Base-by-base conservation (phyloP, 768 basidiomycete species). In the Rhizopogon vinicolor region DNA sequence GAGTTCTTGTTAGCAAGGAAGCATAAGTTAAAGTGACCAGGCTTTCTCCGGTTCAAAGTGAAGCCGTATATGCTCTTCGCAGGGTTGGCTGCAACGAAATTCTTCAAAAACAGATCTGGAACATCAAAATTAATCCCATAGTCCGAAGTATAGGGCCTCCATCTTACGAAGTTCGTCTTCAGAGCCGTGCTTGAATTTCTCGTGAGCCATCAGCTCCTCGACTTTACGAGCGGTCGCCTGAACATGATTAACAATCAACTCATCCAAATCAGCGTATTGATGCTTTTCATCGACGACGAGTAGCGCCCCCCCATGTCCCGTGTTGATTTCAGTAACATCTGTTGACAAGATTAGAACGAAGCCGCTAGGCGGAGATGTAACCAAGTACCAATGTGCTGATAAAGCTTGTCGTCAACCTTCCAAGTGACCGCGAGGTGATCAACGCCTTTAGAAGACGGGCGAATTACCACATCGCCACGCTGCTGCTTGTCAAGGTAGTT, bases 381-480 rank as follows among this genome's bases (percentile, higher is more conserved):
- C 1, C 35, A 64, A 87, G 50, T 65, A 93, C 94, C 94, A 55
- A 99, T 90, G 66, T 99, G 97, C 66, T 98, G 97, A 70, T 91
- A 98, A 28, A 99, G 75, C 57, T 87, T 91, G 55, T 97, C 89
- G 59, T 95, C 96, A 2, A 99, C 94, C 73, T 98, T 99, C 97
- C 97, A 99, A 0, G 97, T 99, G 9, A 99, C 89, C 43, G 96
- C 96, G 39, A 99, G 78, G 73, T 98, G 97, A 63, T 97, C 83
- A 39, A 79, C 74, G 13, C 96, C 96, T 70, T 95, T 94, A 4
- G 96, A 98, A 16, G 94, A 96, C 0, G 97, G 97, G 44, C 97
- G 79, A 60, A 99, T 93, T 41, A 98, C 91, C 41, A 96, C 95
- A 69, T 98, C 97, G 9, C 97, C 97, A 18, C 92, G 84, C 62